Evolutionary conservation across 176 grass and related monocot species (phyloP).

Genomic region (Hyparrhenia diplandra): DNA sequence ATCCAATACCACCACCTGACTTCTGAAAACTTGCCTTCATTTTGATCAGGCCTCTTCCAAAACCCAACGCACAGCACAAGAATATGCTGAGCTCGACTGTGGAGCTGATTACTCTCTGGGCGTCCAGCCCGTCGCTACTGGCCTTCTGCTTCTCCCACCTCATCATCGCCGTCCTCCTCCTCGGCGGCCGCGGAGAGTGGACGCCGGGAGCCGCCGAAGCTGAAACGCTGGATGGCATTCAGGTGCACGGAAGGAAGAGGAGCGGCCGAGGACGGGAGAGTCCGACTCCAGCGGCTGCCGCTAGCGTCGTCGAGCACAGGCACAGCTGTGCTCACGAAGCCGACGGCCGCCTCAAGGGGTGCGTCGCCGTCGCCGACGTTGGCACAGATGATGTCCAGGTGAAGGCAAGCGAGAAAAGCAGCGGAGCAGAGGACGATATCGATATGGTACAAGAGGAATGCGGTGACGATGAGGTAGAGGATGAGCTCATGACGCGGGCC

Average conservation of each 20-base stretch:
- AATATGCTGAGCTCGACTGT: constrained; percentile 12
- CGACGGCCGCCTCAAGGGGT: not conserved
- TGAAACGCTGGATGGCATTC: not conserved
- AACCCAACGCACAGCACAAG: too few species aligned
- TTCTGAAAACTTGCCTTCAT: not conserved
- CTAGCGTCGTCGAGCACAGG: not conserved
- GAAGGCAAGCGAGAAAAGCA: not conserved
- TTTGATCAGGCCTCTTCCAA: not conserved
- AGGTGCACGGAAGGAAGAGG: not conserved
- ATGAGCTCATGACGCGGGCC: constrained; percentile 45
- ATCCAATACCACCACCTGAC: not conserved
- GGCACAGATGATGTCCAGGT: not conserved
- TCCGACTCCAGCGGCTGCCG: not conserved
- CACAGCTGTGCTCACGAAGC: not conserved
- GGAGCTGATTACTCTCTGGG: constrained; percentile 21
- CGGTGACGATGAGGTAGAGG: not conserved
- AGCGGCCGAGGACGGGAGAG: not conserved
- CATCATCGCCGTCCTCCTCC: constrained; percentile 44
- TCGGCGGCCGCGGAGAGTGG: not conserved
- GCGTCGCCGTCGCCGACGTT: not conserved
- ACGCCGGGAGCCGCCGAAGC: not conserved
- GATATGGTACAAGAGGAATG: not conserved
- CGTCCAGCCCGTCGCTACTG: constrained; percentile 33
- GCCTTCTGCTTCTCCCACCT: constrained; percentile 65
- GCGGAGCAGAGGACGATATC: not conserved